phyloP scores from a whole-genome alignment of 495 filamentous ascomycete species.

The Ascodesmis nigricans region DNA sequence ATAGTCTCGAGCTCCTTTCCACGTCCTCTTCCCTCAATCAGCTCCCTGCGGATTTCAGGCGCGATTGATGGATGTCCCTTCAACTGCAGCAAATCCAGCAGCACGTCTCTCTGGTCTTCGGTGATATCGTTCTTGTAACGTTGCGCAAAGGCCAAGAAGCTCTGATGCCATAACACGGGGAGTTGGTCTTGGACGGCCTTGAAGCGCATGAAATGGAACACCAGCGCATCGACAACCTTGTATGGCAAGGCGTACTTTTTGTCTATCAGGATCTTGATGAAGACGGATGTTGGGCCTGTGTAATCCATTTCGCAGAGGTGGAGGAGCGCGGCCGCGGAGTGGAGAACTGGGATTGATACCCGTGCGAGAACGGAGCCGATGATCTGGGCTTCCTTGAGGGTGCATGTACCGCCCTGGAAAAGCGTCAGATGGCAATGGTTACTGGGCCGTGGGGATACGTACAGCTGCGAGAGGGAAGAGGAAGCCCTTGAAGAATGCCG shows the following conservation, averaged over 20 bases:
- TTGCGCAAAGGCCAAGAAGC: slow-evolving; percentile 73
- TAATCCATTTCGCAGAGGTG: slow-evolving; percentile 82
- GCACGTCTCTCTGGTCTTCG: slow-evolving; percentile 77
- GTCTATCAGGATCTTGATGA: slow-evolving; percentile 77
- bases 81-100: slow-evolving; percentile 69
- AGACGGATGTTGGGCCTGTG: slow-evolving; percentile 68
- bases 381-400: slow-evolving; percentile 76
- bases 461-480: slow-evolving; percentile 61
- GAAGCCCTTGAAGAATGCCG: slow-evolving; percentile 90
- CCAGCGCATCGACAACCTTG: slow-evolving; percentile 80
- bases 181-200: slow-evolving; percentile 35
- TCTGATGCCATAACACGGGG: slow-evolving; percentile 80
- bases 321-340: slow-evolving; percentile 79
- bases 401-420: slow-evolving; percentile 47
- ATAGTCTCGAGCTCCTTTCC: slow-evolving; percentile 44
- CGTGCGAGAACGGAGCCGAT: slow-evolving; percentile 60
- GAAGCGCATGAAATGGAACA: slow-evolving; percentile 92
- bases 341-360: slow-evolving; percentile 62
- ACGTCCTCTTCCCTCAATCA: slow-evolving; percentile 71
- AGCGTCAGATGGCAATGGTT: slow-evolving; percentile 5
- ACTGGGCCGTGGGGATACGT: neutral
- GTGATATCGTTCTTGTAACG: slow-evolving; percentile 83
- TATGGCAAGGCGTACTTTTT: slow-evolving; percentile 94
- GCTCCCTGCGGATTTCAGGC: slow-evolving; percentile 74
- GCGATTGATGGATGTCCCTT: slow-evolving; percentile 77